Conservation (phyloP, 441 rosid species). For the Eruca vesicaria region DNA sequence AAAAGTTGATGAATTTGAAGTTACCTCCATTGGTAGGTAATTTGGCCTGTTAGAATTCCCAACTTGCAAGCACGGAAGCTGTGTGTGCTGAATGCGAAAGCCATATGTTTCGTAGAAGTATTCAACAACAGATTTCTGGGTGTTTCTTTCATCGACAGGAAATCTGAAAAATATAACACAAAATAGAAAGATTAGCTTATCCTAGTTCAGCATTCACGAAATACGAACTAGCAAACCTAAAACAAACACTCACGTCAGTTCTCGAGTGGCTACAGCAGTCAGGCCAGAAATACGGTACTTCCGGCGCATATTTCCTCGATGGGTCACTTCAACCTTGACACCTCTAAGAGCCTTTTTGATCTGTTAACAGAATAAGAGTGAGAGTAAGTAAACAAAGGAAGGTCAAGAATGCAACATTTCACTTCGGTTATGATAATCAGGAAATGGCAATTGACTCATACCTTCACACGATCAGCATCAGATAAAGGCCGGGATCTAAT, state of each 20-base stretch:
- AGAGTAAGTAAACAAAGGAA: neutral
- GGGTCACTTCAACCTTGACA: slow-evolving; percentile 93
- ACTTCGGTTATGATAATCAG: neutral
- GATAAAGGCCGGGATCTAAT: slow-evolving; percentile 71
- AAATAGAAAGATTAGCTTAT: neutral
- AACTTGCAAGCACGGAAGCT: slow-evolving; percentile 93
- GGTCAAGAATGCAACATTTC: neutral
- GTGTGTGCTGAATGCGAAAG: slow-evolving; percentile 69
- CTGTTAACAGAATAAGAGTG: slow-evolving; percentile 40
- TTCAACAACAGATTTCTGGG: slow-evolving; percentile 86
- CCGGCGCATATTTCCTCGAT: slow-evolving; percentile 95
- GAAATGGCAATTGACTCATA: slow-evolving; percentile 26
- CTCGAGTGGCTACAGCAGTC: slow-evolving; percentile 91
- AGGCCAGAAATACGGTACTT: slow-evolving; percentile 93
- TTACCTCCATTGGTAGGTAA: slow-evolving; percentile 94
- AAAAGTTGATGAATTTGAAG: neutral
- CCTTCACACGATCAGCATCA: slow-evolving; percentile 96
- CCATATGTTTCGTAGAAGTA: slow-evolving; percentile 87
- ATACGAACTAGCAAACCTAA: neutral
- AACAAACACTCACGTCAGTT: slow-evolving; percentile 65
- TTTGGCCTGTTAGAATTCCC: slow-evolving; percentile 91
- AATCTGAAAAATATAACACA: slow-evolving; percentile 42
- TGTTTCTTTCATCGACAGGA: slow-evolving; percentile 86
- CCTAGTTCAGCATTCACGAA: neutral
- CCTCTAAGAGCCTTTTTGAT: slow-evolving; percentile 97